Percentiles rank a stretch among this genome's conserved stretches.
These are phyloP conservation scores for Ballota nigra DNA, from an alignment of 257 asterid species.

Conservation along the genomic window DNA sequence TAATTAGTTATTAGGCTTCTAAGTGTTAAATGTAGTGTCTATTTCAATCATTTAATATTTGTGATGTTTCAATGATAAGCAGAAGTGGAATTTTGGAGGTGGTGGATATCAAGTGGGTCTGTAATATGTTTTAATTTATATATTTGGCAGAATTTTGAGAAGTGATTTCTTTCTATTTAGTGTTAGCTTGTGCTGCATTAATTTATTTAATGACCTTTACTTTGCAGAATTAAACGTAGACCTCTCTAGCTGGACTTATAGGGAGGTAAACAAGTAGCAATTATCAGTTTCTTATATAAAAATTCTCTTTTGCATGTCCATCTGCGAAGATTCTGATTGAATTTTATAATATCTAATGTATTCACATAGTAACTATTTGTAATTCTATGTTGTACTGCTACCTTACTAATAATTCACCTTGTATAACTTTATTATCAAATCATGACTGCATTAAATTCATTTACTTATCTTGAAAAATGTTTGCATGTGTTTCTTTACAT, in stretches of 20 bases:
- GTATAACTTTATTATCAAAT: not conserved
- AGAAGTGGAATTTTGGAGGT: slow-evolving; percentile 88
- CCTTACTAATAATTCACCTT: not conserved
- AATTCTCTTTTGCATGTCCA: not conserved
- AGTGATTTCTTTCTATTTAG: not conserved
- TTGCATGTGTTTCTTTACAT: slow-evolving; percentile 41
- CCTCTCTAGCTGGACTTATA: slow-evolving; percentile 92
- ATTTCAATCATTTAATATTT: no score
- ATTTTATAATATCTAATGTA: not conserved
- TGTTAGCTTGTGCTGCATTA: not conserved
- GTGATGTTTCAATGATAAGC: no score
- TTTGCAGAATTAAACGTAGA: slow-evolving; percentile 83
- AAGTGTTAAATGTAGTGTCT: no score
- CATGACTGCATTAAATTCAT: slow-evolving; percentile 12
- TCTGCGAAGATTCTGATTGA: slow-evolving; percentile 12
- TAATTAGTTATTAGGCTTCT: no score
- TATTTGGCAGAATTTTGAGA: not conserved
- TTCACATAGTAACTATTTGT: not conserved
- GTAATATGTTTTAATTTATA: slow-evolving; percentile 26
- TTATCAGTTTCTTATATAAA: not conserved
- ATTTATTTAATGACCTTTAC: slow-evolving; percentile 17
- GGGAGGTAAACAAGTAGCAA: slow-evolving; percentile 65
- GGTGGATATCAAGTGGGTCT: slow-evolving; percentile 98
- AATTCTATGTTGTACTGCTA: not conserved
- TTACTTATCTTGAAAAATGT: not conserved